Evolutionary conservation across 163 green algal genomes (phyloP).

Genomic region (Volvox carteri): DNA sequence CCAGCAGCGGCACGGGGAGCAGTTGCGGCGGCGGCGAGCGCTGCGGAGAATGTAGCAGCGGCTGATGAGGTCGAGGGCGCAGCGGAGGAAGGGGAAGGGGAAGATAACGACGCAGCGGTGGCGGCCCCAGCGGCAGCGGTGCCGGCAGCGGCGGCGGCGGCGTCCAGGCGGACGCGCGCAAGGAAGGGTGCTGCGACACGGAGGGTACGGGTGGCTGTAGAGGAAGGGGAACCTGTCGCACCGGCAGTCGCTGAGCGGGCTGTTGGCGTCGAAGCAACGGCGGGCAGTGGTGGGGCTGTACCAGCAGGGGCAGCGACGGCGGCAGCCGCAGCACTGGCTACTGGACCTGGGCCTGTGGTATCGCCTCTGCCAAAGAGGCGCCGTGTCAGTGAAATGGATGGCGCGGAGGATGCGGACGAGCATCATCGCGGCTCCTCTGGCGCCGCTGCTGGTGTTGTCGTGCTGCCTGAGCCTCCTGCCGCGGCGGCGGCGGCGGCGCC

Average conservation of each 20-base stretch:
- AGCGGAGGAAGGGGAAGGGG: neutral
- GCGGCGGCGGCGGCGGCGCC: neutral
- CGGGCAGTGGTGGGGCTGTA: no score
- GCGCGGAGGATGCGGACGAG: neutral
- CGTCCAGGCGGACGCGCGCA: neutral
- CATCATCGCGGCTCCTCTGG: neutral
- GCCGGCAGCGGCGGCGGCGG: neutral
- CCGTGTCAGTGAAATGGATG: slow-evolving; percentile 1
- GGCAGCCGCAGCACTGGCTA: neutral
- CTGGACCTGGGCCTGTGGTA: neutral
- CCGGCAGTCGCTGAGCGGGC: neutral
- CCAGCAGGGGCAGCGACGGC: neutral
- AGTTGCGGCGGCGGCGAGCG: neutral
- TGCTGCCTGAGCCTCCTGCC: neutral
- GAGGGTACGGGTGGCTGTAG: neutral
- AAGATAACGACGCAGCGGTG: neutral
- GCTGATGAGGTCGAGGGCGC: neutral
- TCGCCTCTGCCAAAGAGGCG: slow-evolving; percentile 32
- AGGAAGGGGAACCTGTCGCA: neutral
- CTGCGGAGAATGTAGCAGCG: neutral
- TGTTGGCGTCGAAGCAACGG: neutral
- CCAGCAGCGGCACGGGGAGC: neutral
- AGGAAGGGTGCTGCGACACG: neutral
- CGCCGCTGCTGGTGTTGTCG: neutral
- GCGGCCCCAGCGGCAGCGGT: neutral